Percentiles rank a stretch among this genome's conserved stretches.
Conservation (phyloP, 2,329 filamentous ascomycete genomes). For the Alternaria novae-zelandiae region DNA sequence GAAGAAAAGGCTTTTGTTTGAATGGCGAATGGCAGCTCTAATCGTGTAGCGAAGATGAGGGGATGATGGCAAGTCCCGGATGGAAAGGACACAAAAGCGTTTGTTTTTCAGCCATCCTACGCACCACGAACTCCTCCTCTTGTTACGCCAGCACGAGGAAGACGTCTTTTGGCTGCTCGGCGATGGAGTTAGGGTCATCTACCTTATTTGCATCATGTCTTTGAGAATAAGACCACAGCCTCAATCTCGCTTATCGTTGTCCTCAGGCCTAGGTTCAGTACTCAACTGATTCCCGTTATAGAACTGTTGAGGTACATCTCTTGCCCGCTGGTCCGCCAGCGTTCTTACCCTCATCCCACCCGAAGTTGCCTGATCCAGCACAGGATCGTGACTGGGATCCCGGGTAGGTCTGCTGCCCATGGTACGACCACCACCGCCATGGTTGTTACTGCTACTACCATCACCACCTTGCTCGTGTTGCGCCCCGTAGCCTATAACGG, state of each 20-base stretch:
- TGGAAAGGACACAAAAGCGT: neutral
- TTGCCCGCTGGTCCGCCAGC: constrained; percentile 56
- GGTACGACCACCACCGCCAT: constrained; percentile 1
- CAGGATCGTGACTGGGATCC: constrained; percentile 13
- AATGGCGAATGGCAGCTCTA: neutral
- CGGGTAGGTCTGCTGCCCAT: constrained; percentile 15
- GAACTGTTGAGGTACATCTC: constrained; percentile 67
- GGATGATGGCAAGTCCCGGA: neutral
- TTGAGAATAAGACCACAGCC: neutral
- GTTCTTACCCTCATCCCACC: constrained; percentile 50
- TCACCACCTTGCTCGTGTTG: constrained; percentile 11
- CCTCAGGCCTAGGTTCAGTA: constrained; percentile 6
- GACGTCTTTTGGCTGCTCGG: neutral
- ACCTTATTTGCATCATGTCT: neutral
- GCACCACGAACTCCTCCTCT: neutral
- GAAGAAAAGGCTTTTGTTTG: constrained; percentile 10
- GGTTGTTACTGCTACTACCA: neutral
- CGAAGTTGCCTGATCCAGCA: constrained; percentile 15
- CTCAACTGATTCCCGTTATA: constrained; percentile 83
- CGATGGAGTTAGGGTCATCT: neutral
- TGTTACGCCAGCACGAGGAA: neutral
- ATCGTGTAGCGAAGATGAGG: neutral
- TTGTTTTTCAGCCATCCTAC: neutral
- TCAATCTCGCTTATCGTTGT: constrained; percentile 11
- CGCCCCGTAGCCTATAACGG: constrained; percentile 35